Percentiles rank a stretch among this genome's conserved stretches.
Conservation (phyloP, 2,329 filamentous ascomycete genomes). For the Colletotrichum falcatum region DNA sequence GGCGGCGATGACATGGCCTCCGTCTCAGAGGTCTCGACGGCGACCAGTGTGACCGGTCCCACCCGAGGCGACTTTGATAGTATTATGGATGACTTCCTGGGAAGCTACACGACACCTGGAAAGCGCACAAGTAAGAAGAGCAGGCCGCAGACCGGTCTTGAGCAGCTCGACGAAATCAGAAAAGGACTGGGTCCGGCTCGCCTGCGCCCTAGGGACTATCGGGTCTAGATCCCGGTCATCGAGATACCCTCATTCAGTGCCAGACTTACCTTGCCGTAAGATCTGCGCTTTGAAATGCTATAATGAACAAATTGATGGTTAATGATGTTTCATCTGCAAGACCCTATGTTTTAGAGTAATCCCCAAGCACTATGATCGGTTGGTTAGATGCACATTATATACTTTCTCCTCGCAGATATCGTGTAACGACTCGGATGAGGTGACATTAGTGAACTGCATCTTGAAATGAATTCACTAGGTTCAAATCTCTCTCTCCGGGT, state of each 20-base stretch:
- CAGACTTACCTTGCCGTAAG: conserved; percentile 8
- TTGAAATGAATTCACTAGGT: background rate
- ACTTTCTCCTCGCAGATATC: background rate
- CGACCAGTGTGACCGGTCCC: conserved; percentile 75
- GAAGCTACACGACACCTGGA: conserved; percentile 75
- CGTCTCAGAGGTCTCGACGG: conserved; percentile 70
- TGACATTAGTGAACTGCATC: background rate
- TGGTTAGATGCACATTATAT: background rate
- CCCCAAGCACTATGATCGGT: background rate
- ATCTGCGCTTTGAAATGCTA: conserved; percentile 14
- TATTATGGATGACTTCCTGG: conserved; percentile 94
- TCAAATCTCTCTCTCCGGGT: background rate
- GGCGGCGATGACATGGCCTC: conserved; percentile 64
- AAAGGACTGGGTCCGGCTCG: conserved; percentile 82
- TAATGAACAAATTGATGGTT: conserved; percentile 35
- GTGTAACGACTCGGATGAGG: no score
- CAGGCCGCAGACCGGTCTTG: conserved; percentile 82
- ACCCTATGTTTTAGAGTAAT: background rate
- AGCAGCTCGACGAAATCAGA: conserved; percentile 92
- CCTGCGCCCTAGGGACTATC: conserved; percentile 53
- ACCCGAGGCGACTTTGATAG: conserved; percentile 84
- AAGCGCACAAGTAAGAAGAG: conserved; percentile 84
- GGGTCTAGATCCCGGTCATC: conserved; percentile 20
- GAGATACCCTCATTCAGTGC: conserved; percentile 36
- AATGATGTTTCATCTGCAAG: background rate